Evolutionary conservation across 2,329 filamentous ascomycete genomes (phyloP), one percentile per base, ranked within the genome.

Genomic region (Fusarium incarnatum): DNA sequence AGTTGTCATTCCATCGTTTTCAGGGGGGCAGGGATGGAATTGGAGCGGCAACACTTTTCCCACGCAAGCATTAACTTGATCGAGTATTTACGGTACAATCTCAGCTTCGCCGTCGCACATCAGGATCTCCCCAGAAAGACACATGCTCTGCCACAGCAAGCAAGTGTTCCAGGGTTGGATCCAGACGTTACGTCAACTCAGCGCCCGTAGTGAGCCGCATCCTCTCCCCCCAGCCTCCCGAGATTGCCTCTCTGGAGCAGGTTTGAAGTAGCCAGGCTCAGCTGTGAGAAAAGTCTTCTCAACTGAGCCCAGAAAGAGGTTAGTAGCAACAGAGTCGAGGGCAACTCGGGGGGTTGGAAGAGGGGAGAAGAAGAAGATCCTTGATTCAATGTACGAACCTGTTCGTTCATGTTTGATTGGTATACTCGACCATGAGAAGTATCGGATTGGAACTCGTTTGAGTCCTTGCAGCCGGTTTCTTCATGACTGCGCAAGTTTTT

Each of bases 31-130:
- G 74, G 72, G 74, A 76, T 79, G 76, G 60, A 74, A 77, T 79
- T 81, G 83, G 89, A 93, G 92, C 92, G 92, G 92, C 92, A 94
- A 92, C 92, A 95, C 93, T 87, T 94, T 95, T 92, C 93, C 91
- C 93, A 95, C 93, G 93, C 93, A 96, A 96, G 93, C 91, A 94
- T 95, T 96, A 95, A 93, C 93, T 96, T 96, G 93, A 93, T 96
- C 93, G 92, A 95, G 92, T 95, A 90, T 89, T 70, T 85, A 94
- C 93, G 92, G 93, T 96, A 89, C 91, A 90, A 91, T 95, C 93
- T 96, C 93, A 95, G 93, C 93, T 88, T 94, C 88, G 84, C 88
- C 77, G 82, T 79, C 76, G 71, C 83, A 75, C 64, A 71, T 57
- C 60, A 48, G 65, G 78, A 81, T 85, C 83, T 84, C 81, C 81